Evolutionary conservation across 1,284 basidiomycete genomes (phyloP).

Genomic region (Leccinum proximum): DNA sequence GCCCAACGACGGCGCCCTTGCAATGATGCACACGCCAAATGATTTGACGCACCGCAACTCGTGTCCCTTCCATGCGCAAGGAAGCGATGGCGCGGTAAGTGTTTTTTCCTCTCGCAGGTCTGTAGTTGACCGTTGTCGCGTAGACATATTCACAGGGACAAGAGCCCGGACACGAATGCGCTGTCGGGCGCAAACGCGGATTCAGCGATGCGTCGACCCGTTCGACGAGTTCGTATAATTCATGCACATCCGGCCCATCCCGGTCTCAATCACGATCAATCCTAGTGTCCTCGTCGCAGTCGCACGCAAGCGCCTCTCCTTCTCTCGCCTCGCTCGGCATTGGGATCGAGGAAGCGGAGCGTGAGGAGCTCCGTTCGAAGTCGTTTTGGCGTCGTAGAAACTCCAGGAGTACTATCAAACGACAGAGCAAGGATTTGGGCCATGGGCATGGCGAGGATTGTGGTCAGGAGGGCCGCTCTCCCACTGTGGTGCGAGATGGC

Average conservation of each 20-base stretch:
- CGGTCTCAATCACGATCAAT: slow-evolving; percentile 17
- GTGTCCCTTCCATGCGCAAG: background rate
- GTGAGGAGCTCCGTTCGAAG: slow-evolving; percentile 20
- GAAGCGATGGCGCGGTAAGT: slow-evolving; percentile 12
- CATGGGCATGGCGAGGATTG: slow-evolving; percentile 1
- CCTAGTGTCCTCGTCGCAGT: slow-evolving; percentile 17
- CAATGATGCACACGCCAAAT: background rate
- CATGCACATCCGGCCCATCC: slow-evolving; percentile 21
- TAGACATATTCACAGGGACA: slow-evolving; percentile 10
- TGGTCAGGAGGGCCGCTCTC: background rate
- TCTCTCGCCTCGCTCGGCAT: slow-evolving; percentile 23
- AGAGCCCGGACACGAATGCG: slow-evolving; percentile 1
- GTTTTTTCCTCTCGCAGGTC: background rate
- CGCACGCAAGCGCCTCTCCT: slow-evolving; percentile 16
- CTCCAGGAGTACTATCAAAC: slow-evolving; percentile 13
- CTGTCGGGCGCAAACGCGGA: slow-evolving; percentile 11
- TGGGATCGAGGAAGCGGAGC: slow-evolving; percentile 26
- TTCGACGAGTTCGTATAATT: slow-evolving; percentile 20
- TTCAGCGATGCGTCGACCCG: slow-evolving; percentile 21
- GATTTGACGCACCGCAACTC: slow-evolving; percentile 1
- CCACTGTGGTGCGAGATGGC: background rate
- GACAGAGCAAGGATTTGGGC: slow-evolving; percentile 7
- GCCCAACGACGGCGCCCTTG: background rate
- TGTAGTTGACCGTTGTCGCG: background rate
- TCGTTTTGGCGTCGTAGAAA: slow-evolving; percentile 18